A percentile compares a stretch with the other conserved stretches of the same genome.
phyloP scores from a whole-genome alignment of 2,329 filamentous ascomycete species.

The Diaporthe longicolla region DNA sequence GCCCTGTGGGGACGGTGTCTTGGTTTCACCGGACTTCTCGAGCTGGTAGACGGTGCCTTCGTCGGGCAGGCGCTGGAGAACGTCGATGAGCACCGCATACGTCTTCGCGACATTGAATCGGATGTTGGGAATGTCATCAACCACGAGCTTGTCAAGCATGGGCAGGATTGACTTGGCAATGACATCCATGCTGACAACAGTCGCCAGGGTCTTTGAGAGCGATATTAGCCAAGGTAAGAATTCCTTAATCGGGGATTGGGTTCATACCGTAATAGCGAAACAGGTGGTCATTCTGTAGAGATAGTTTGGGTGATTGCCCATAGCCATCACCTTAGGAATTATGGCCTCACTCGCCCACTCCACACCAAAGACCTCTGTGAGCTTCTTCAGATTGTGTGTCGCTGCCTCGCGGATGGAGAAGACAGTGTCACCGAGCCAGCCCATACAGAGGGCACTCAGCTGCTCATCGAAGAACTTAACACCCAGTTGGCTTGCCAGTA shows the following conservation, averaged over 20 bases:
- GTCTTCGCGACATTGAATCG: slow-evolving; percentile 99
- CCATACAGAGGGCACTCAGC: slow-evolving; percentile 95
- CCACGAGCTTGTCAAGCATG: slow-evolving; percentile 94
- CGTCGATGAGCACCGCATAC: slow-evolving; percentile 89
- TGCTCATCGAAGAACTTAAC: slow-evolving; percentile 99
- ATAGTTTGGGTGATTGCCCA: slow-evolving; percentile 99
- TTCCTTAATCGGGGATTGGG: slow-evolving; percentile 46
- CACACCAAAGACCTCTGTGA: slow-evolving; percentile 98
- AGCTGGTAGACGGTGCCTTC: slow-evolving; percentile 87
- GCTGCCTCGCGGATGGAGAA: slow-evolving; percentile 99
- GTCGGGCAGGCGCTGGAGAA: slow-evolving; percentile 91
- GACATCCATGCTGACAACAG: slow-evolving; percentile 92
- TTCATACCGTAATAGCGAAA: slow-evolving; percentile 94
- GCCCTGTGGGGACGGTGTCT: slow-evolving; percentile 77
- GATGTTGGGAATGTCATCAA: slow-evolving; percentile 97
- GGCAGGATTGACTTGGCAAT: slow-evolving; percentile 94
- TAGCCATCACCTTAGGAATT: slow-evolving; percentile 97
- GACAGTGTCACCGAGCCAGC: slow-evolving; percentile 97
- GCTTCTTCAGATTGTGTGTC: slow-evolving; percentile 97
- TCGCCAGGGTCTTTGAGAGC: slow-evolving; percentile 82
- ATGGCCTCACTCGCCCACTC: slow-evolving; percentile 98
- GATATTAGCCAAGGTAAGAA: slow-evolving; percentile 32
- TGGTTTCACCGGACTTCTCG: slow-evolving; percentile 80
- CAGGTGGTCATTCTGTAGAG: slow-evolving; percentile 99
- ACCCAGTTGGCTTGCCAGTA: slow-evolving; percentile 94